These are phyloP conservation scores for Neonectria sp. DNA, from an alignment of 2,329 filamentous ascomycete genomes.

Conservation along the genomic window DNA sequence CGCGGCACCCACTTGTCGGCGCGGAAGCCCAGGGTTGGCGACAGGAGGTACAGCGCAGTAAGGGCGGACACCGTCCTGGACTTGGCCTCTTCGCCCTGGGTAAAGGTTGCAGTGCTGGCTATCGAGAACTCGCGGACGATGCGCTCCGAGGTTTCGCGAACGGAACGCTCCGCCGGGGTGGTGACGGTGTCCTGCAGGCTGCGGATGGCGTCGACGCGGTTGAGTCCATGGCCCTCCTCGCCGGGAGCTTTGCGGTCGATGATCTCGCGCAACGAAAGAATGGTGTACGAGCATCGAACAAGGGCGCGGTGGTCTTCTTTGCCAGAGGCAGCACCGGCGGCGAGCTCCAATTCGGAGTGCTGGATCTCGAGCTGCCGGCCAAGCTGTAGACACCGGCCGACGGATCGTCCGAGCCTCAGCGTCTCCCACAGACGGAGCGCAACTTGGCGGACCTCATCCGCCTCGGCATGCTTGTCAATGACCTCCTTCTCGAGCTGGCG, in stretches of 20 bases:
- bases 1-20: conserved; percentile 75
- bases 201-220: conserved; percentile 79
- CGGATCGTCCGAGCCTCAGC: conserved; percentile 81
- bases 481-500: conserved; percentile 89
- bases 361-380: conserved; percentile 92
- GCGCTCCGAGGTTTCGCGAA: conserved; percentile 83
- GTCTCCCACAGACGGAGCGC: conserved; percentile 87
- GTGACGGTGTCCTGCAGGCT: conserved; percentile 80
- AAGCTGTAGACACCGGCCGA: conserved; percentile 84
- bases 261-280: conserved; percentile 82
- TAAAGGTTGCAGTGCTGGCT: conserved; percentile 68
- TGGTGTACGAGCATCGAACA: conserved; percentile 84
- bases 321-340: conserved; percentile 54
- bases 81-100: conserved; percentile 81
- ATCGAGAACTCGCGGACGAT: conserved; percentile 89
- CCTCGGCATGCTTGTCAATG: conserved; percentile 85
- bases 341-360: conserved; percentile 71
- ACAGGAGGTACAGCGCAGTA: conserved; percentile 84
- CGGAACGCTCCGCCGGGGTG: conserved; percentile 78
- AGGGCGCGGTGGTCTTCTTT: conserved; percentile 84
- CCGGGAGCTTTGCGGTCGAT: conserved; percentile 77
- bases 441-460: conserved; percentile 84
- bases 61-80: conserved; percentile 81
- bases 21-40: conserved; percentile 71
- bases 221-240: conserved; percentile 84